These are phyloP conservation scores for Dactylellina leptospora DNA, from an alignment of 2,329 filamentous ascomycete genomes.

Conservation along the genomic window DNA sequence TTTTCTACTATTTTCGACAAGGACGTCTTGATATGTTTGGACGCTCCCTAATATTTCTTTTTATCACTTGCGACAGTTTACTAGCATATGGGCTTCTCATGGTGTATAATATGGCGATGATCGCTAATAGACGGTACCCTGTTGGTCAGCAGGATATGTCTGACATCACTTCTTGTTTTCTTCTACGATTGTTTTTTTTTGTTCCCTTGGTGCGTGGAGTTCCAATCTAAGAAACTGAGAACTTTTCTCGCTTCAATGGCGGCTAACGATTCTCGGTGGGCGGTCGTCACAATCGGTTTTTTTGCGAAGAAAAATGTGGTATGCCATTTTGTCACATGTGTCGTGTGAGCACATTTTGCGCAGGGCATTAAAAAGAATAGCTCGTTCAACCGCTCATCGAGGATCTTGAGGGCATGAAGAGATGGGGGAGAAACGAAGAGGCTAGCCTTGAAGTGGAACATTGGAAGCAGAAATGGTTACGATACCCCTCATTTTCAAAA, in stretches of 20 bases:
- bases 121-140: slow-evolving; percentile 10
- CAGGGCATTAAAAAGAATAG: too few relatives aligned
- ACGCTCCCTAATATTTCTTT: too few relatives aligned
- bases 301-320: neutral
- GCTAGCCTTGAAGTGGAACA: slow-evolving; percentile 18
- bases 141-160: slow-evolving; percentile 9
- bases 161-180: neutral
- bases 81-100: slow-evolving; percentile 9
- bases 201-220: neutral
- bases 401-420: too few relatives aligned
- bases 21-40: too few relatives aligned
- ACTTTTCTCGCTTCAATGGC: slow-evolving; percentile 12
- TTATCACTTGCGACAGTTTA: too few relatives aligned
- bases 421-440: slow-evolving; percentile 16
- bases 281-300: neutral
- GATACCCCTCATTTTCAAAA: neutral
- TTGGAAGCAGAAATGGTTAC: slow-evolving; percentile 1
- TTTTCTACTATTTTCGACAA: slow-evolving; percentile 1
- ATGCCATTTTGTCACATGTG: slow-evolving; percentile 36
- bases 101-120: slow-evolving; percentile 12
- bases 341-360: slow-evolving; percentile 47
- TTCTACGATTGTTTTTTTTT: neutral
- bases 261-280: neutral
- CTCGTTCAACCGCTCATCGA: too few relatives aligned
- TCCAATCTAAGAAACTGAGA: slow-evolving; percentile 25